Percentiles rank a stretch among this genome's conserved stretches.
These are phyloP conservation scores for Trichoderma koningiopsis DNA, from an alignment of 2,329 filamentous ascomycete genomes.

Conservation along the genomic window DNA sequence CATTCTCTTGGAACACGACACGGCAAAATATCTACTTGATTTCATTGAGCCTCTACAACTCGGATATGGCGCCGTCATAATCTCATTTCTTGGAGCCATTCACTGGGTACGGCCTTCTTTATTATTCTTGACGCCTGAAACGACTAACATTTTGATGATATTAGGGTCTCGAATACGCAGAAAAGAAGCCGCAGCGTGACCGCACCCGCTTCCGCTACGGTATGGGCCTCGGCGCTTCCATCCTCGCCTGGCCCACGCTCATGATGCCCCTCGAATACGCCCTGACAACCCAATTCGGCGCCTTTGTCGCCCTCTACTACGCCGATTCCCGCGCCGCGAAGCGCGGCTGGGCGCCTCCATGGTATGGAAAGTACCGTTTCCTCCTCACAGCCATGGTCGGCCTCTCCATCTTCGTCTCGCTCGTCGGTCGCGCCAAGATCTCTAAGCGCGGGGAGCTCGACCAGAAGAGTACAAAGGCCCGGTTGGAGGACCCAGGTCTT, in stretches of 20 bases:
- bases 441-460: conserved; percentile 39
- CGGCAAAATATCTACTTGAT: conserved; percentile 70
- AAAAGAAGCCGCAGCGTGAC: conserved; percentile 59
- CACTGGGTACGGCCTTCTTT: conserved; percentile 65
- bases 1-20: conserved; percentile 68
- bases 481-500: conserved; percentile 40
- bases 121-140: background rate
- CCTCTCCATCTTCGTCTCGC: conserved; percentile 73
- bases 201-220: conserved; percentile 79
- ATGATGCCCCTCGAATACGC: conserved; percentile 83
- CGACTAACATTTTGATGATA: fast-evolving
- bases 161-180: conserved; percentile 77
- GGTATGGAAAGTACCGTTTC: conserved; percentile 91
- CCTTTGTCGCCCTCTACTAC: conserved; percentile 85
- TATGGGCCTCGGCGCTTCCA: conserved; percentile 77
- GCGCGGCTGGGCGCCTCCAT: conserved; percentile 76
- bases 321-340: conserved; percentile 73
- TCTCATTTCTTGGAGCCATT: conserved; percentile 90
- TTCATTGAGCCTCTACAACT: conserved; percentile 85
- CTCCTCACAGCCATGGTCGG: conserved; percentile 90
- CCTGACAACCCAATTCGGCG: conserved; percentile 80
- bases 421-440: conserved; percentile 82
- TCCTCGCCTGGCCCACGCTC: conserved; percentile 87
- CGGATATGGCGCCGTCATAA: conserved; percentile 87
- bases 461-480: conserved; percentile 42